Base-by-base conservation (phyloP, 805 yeast genomes). In the Spathaspora hagerdaliae region DNA sequence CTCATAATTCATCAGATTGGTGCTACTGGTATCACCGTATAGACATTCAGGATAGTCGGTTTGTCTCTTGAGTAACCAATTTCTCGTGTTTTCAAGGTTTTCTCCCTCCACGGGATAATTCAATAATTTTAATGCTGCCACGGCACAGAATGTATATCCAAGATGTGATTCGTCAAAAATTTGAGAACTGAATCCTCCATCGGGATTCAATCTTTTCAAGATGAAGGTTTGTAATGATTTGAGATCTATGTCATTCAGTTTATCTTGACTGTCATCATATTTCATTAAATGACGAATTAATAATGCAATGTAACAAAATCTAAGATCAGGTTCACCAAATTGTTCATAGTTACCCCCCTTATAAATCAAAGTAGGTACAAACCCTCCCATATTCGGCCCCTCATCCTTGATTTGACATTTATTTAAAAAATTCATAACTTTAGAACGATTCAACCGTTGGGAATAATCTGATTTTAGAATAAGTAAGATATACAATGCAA, bases 141-240 rank as follows among this genome's bases (percentile, higher is more conserved):
- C 54, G 0, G 87, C 96, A 65, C 97, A 91, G 57, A 81, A 92
- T 0, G 96, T 85, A 48, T 86, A 73, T 0, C 98, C 99, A 7
- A 89, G 82, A 64, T 92, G 97, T 2, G 90, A 72, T 61, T 92
- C 99, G 11, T 71, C 64, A 34, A 59, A 57, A 4, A 67, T 61
- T 7, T 49, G 38, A 24, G 77, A 75, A 5, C 91, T 85, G 39
- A 87, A 63, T 0, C 96, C 97, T 1, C 97, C 97, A 55, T 77
- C 81, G 52, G 63, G 74, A 44, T 57, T 60, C 27, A 64, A 47
- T 36, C 69, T 46, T 7, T 40, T 44, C 3, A 58, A 36, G 6
- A 72, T 52, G 57, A 72, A 81, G 0, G 48, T 45, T 3, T 59
- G 58, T 29, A 86, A 56, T 3, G 47, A 49, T 0, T 55, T 67